Evolutionary conservation across 345 rosid species (phyloP), one percentile per base, ranked within the genome.

Genomic region (Populus pruinosa): DNA sequence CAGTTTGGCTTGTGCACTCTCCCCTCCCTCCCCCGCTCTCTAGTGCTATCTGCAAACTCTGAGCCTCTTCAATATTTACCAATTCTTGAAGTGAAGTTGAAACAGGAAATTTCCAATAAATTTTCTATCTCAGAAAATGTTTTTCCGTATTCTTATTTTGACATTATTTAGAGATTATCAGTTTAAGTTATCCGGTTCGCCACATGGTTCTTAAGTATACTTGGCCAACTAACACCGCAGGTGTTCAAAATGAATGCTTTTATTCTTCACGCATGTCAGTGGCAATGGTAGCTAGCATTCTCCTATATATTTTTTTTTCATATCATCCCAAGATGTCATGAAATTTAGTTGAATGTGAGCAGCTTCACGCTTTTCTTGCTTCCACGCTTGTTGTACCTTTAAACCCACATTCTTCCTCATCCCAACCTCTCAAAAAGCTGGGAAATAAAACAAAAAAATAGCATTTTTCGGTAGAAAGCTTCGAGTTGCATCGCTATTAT

Each of bases 361-460:
- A 41, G 62, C 33, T 80, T 72, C 92, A 87, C 83, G 89, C 90
- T 76, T 89, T 87, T 79, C 85, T 82, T 81, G 87, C 89, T 73
- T 78, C 50, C 80, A 72, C 77, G 50, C 75, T 68, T 72, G 76
- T 81, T 66, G 59, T 76, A 62, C 87, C 82, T 76, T 82, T 76
- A 76, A 83, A 76, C 82, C 81, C 79, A 72, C 77, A 74, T 70
- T 70, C 55, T 74, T 79, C 65, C 73, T 66, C 55, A 71, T 47
- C 75, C 44, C 35, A 25, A 53, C 67, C 77, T 76, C 83, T 69
- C 81, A 75, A 69, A 41, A 20, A 38, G 0, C 14, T 25, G 4
- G 5, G 17, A 21, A 63, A 33, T 33, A 33, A 33, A 33, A 3
- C 4, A 4, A 4, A 33, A 33, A 33, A 33, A 33, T 33, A 33